Evolutionary conservation across 495 filamentous ascomycete species (phyloP), one percentile per base, ranked within the genome.

Genomic region (Thermothielavioides terrestris): DNA sequence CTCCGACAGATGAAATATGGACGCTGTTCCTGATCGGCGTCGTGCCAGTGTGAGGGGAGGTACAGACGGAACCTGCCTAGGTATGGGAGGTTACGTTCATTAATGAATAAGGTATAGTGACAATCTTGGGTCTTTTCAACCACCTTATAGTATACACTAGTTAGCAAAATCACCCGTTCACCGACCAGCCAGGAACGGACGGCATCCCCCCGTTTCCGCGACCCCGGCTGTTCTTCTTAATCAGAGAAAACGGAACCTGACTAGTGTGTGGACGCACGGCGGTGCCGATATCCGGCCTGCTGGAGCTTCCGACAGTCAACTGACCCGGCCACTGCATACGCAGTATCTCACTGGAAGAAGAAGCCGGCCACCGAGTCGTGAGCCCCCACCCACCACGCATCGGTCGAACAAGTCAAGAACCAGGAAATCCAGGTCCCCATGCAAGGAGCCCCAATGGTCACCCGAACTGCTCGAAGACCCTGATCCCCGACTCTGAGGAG

Each of bases 211-310:
- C n/a, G n/a, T n/a, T n/a, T n/a, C n/a, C n/a, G n/a, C n/a, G n/a
- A n/a, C n/a, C n/a, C n/a, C n/a, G n/a, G n/a, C n/a, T n/a, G n/a
- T n/a, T n/a, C n/a, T n/a, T n/a, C n/a, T n/a, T n/a, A n/a, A n/a
- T n/a, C n/a, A n/a, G n/a, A n/a, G n/a, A n/a, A n/a, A n/a, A n/a
- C n/a, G n/a, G n/a, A n/a, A n/a, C 18, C 22, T 20, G 23, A n/a
- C 40, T 17, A 28, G 25, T 7, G 18, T 48, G 37, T 10, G 30
- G 38, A 17, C 11, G 28, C 25, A 12, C n/a, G n/a, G n/a, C n/a
- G 27, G 38, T 54, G 52, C 52, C 52, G 52, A 54, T 54, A 49
- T 54, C 52, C 52, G 52, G 52, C 31, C 49, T 15, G 31, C 31
- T 41, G 40, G 30, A 35, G 30, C 27, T 20, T 14, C 15, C 39